phyloP scores from a whole-genome alignment of 1,139 yeast species.

The Geotrichum carabidarum region DNA sequence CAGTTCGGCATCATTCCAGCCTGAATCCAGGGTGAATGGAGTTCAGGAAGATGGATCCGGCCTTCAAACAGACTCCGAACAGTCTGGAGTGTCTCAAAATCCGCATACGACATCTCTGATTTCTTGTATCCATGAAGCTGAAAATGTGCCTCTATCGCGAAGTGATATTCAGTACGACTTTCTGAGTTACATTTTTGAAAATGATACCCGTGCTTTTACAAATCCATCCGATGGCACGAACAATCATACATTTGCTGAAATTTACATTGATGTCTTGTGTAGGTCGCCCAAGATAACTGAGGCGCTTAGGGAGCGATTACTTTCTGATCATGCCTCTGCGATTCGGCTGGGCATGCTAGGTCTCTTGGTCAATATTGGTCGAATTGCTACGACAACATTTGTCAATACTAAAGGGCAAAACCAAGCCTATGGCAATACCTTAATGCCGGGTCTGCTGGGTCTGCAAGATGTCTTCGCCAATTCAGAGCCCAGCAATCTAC shows the following conservation, averaged over 20 bases:
- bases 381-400: constrained; percentile 75
- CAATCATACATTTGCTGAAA: constrained; percentile 67
- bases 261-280: constrained; percentile 75
- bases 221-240: constrained; percentile 44
- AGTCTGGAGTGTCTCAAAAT: constrained; percentile 17
- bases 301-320: constrained; percentile 69
- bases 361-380: constrained; percentile 80
- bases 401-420: no score
- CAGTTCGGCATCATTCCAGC: no score
- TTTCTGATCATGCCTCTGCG: constrained; percentile 51
- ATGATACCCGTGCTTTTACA: constrained; percentile 61
- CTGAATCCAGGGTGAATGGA: no score
- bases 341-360: constrained; percentile 82
- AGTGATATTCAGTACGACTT: constrained; percentile 84
- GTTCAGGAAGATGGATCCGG: no score
- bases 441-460: constrained; percentile 86
- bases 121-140: constrained; percentile 59
- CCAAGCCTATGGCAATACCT: constrained; percentile 72
- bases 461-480: constrained; percentile 62
- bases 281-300: constrained; percentile 80
- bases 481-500: constrained; percentile 63
- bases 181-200: constrained; percentile 57
- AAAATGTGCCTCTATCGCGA: constrained; percentile 91
- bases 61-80: no score
- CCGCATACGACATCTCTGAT: constrained; percentile 40